These are phyloP conservation scores for Radiomyces spectabilis DNA, from an alignment of 192 early-diverging fungal genomes.

Conservation along the genomic window DNA sequence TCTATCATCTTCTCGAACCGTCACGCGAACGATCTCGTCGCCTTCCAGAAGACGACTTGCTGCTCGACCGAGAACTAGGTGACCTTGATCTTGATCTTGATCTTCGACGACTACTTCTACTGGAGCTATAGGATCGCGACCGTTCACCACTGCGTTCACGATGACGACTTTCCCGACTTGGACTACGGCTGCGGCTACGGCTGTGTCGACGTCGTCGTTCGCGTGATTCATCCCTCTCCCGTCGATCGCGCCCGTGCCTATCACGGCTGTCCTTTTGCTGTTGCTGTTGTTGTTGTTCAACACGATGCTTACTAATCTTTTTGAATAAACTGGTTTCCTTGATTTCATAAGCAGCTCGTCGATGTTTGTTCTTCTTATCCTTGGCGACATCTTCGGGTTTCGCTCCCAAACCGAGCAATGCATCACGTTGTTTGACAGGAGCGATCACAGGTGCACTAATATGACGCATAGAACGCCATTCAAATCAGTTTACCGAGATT, in stretches of 20 bases:
- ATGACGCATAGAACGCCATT: too few relatives aligned
- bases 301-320: conserved; percentile 10
- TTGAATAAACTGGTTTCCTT: conserved; percentile 25
- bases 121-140: too few relatives aligned
- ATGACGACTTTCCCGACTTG: background rate
- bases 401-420: conserved; percentile 79
- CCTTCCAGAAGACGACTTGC: conserved; percentile 1
- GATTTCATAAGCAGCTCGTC: conserved; percentile 8
- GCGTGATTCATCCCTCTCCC: background rate
- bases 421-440: conserved; percentile 52
- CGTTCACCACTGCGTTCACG: too few relatives aligned
- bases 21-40: background rate
- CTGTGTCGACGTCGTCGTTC: background rate
- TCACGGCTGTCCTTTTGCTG: background rate
- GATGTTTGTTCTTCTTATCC: conserved; percentile 24
- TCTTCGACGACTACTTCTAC: background rate
- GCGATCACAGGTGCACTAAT: conserved; percentile 2
- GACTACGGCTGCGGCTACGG: background rate
- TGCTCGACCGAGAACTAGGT: background rate
- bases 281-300: conserved; percentile 1
- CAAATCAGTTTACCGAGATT: too few relatives aligned
- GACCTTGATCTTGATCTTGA: background rate
- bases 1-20: background rate
- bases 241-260: background rate
- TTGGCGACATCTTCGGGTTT: conserved; percentile 49